phyloP scores from a whole-genome alignment of 768 basidiomycete genomes.

The Boletus fagicola region DNA sequence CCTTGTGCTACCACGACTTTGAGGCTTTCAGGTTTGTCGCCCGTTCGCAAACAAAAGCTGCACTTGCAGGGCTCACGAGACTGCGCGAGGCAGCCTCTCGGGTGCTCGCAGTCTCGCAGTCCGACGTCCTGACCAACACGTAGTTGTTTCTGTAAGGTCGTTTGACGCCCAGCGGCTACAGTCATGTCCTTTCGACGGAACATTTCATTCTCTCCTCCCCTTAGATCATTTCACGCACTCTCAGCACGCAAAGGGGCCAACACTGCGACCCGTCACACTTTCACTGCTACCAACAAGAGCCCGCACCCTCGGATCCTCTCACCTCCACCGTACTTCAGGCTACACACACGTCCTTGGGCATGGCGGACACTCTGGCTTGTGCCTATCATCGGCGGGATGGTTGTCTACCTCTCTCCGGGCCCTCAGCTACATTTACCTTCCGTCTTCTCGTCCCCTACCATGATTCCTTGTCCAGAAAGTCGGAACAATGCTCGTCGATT shows the following conservation, averaged over 20 bases:
- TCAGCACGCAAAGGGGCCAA: neutral
- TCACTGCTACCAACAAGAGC: slow-evolving; percentile 9
- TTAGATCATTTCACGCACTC: slow-evolving; percentile 25
- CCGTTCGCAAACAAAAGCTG: neutral
- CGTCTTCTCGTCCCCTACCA: slow-evolving; percentile 49
- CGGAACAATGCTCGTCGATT: slow-evolving; percentile 20
- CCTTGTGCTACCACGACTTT: neutral
- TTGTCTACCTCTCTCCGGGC: slow-evolving; percentile 46
- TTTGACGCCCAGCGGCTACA: slow-evolving; percentile 31
- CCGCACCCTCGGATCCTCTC: slow-evolving; percentile 12
- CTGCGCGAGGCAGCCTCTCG: slow-evolving; percentile 23
- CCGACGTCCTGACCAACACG: slow-evolving; percentile 11
- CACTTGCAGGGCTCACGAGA: neutral
- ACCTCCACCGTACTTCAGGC: slow-evolving; percentile 13
- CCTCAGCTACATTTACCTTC: slow-evolving; percentile 43
- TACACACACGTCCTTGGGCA: slow-evolving; percentile 30
- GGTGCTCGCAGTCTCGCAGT: slow-evolving; percentile 3
- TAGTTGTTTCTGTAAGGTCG: slow-evolving; percentile 48
- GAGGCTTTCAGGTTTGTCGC: neutral
- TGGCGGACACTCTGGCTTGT: slow-evolving; percentile 46
- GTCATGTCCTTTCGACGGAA: slow-evolving; percentile 25
- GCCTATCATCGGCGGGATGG: slow-evolving; percentile 55
- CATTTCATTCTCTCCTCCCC: slow-evolving; percentile 24
- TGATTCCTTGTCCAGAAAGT: slow-evolving; percentile 42
- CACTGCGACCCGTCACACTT: slow-evolving; percentile 25